Evolutionary conservation across 768 basidiomycete species (phyloP).

Genomic region (Phylloporus sp.): DNA sequence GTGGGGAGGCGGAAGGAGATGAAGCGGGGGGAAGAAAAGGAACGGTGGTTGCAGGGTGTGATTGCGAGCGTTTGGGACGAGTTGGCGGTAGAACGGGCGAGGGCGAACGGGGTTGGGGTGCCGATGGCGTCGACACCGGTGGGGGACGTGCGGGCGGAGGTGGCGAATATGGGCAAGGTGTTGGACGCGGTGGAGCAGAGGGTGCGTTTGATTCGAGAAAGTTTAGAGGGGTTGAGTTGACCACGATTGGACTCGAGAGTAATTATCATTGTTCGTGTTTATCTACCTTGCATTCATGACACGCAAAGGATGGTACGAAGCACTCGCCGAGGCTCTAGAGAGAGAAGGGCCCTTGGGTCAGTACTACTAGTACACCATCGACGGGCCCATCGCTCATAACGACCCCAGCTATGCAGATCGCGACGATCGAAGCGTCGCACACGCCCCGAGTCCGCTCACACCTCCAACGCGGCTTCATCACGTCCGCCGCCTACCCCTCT

Average conservation of each 20-base stretch:
- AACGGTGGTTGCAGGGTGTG: conserved; percentile 70
- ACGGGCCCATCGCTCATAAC: too few species aligned
- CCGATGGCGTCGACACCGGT: conserved; percentile 19
- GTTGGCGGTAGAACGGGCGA: conserved; percentile 43
- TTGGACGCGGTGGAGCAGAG: conserved; percentile 59
- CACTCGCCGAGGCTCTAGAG: conserved; percentile 38
- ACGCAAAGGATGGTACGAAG: conserved; percentile 42
- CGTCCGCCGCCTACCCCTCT: conserved; percentile 36
- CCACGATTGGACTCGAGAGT: too few species aligned
- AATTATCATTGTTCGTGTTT: too few species aligned
- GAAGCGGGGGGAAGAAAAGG: conserved; percentile 58
- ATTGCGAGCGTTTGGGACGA: conserved; percentile 72
- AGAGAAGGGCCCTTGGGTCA: conserved; percentile 36
- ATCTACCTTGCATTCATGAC: conserved; percentile 6
- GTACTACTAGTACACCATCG: not conserved
- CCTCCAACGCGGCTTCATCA: conserved; percentile 56
- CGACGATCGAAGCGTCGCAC: conserved; percentile 23
- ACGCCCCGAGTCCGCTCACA: conserved; percentile 61
- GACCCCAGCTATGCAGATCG: conserved; percentile 52
- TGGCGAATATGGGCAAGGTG: conserved; percentile 41
- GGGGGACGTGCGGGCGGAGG: conserved; percentile 42
- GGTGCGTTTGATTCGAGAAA: conserved; percentile 43
- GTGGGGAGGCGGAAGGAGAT: conserved; percentile 41
- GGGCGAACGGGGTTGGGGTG: conserved; percentile 8
- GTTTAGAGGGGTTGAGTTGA: conserved; percentile 33